Percentiles rank a stretch among this genome's conserved stretches.
phyloP scores from a whole-genome alignment of 2,329 filamentous ascomycete species.

The Epichloe elymi region DNA sequence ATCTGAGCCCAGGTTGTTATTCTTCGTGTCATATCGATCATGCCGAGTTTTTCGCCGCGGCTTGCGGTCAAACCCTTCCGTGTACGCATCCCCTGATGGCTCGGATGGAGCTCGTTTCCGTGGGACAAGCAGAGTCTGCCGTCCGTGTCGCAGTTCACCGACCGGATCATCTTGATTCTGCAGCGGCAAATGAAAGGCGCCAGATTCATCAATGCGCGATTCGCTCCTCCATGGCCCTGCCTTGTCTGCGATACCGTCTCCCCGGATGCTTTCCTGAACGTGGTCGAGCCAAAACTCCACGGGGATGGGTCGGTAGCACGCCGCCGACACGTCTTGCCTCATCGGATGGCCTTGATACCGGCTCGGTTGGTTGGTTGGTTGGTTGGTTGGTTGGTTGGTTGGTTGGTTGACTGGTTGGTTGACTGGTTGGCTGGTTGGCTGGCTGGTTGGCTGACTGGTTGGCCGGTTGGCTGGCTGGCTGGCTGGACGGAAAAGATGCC shows the following conservation, averaged over 20 bases:
- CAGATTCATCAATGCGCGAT: background rate
- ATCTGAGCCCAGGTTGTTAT: too few species aligned
- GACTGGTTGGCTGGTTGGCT: too few species aligned
- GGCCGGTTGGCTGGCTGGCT: too few species aligned
- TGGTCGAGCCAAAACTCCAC: slow-evolving; percentile 1
- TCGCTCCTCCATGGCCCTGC: background rate
- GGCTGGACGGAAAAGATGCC: too few species aligned
- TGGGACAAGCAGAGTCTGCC: background rate
- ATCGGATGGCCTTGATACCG: background rate
- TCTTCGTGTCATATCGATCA: slow-evolving; percentile 7
- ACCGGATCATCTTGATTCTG: background rate
- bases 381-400: too few species aligned
- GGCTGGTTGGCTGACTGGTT: too few species aligned
- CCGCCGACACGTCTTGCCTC: background rate
- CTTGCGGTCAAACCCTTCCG: slow-evolving; percentile 5
- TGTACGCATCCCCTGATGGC: background rate
- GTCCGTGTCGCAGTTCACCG: background rate
- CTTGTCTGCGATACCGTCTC: background rate
- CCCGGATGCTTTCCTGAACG: background rate
- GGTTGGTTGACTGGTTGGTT: too few species aligned
- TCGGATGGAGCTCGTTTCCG: background rate
- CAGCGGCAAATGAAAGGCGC: background rate
- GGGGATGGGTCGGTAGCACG: background rate
- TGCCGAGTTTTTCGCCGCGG: slow-evolving; percentile 9
- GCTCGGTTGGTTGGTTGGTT: too few species aligned